Evolutionary conservation across 345 rosid species (phyloP).

Genomic region (Salix purpurea): DNA sequence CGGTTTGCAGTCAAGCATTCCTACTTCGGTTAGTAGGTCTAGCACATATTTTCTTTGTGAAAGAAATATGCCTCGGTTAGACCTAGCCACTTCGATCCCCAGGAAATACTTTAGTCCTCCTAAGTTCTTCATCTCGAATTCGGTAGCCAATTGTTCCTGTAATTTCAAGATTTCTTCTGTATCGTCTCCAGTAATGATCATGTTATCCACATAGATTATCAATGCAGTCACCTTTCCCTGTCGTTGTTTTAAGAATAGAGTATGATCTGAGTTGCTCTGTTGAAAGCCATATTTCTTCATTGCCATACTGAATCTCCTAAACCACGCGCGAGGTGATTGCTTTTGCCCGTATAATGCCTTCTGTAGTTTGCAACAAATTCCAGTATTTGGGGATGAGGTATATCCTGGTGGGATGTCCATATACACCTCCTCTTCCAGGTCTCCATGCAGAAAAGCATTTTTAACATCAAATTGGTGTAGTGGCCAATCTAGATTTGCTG

Average conservation of each 20-base stretch:
- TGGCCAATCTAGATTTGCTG: background rate
- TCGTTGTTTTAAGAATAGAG: background rate
- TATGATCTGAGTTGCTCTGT: background rate
- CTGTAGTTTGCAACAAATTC: too few relatives aligned
- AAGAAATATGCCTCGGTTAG: background rate
- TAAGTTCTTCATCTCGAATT: background rate
- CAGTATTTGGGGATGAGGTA: fast-evolving
- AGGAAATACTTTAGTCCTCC: background rate
- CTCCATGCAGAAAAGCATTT: background rate
- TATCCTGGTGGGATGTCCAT: background rate
- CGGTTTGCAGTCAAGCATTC: background rate
- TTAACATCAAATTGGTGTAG: background rate
- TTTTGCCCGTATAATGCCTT: too few relatives aligned
- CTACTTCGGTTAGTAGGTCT: background rate
- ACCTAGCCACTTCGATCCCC: background rate
- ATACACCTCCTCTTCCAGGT: background rate
- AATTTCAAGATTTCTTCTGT: background rate
- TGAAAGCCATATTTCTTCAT: background rate
- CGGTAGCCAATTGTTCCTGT: background rate
- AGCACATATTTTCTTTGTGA: background rate
- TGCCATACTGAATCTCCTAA: background rate
- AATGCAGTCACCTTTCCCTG: background rate
- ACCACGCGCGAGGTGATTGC: background rate
- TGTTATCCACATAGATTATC: background rate
- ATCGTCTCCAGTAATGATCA: background rate